Conservation (phyloP, 495 filamentous ascomycete genomes). For the Aspergillus steynii region DNA sequence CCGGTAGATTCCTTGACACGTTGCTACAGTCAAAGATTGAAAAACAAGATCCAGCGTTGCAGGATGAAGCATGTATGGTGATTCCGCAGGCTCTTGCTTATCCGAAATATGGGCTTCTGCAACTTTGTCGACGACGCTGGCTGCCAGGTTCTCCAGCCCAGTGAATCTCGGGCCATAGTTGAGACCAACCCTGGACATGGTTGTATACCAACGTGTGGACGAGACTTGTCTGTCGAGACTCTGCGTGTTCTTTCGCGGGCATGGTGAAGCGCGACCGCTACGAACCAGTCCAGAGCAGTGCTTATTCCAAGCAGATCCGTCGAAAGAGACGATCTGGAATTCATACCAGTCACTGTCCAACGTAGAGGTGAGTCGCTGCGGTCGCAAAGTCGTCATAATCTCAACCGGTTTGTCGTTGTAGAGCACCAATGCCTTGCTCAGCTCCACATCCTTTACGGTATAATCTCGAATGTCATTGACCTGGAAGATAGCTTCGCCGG, state of each 20-base stretch:
- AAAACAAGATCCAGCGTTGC: neutral
- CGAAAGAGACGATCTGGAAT: conserved; percentile 44
- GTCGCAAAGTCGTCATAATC: conserved; percentile 40
- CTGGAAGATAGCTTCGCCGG: conserved; percentile 46
- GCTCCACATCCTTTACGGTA: conserved; percentile 23
- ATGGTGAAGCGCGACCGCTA: neutral
- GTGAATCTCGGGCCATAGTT: conserved; percentile 9
- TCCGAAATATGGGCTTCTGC: neutral
- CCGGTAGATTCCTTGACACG: neutral
- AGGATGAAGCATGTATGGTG: neutral
- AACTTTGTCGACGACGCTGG: neutral
- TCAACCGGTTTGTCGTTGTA: conserved; percentile 22
- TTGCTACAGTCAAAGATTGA: neutral
- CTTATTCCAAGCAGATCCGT: conserved; percentile 38
- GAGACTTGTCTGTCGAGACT: neutral
- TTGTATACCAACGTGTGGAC: conserved; percentile 3
- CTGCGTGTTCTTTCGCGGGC: neutral
- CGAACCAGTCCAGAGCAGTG: conserved; percentile 40
- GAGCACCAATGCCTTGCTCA: conserved; percentile 33
- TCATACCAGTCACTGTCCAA: conserved; percentile 46
- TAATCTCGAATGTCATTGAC: conserved; percentile 27
- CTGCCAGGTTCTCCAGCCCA: neutral
- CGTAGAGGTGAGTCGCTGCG: conserved; percentile 30
- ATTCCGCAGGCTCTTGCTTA: neutral
- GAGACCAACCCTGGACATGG: conserved; percentile 1